Evolutionary conservation across 768 basidiomycete genomes (phyloP).

Genomic region (Naganishia kalamii): DNA sequence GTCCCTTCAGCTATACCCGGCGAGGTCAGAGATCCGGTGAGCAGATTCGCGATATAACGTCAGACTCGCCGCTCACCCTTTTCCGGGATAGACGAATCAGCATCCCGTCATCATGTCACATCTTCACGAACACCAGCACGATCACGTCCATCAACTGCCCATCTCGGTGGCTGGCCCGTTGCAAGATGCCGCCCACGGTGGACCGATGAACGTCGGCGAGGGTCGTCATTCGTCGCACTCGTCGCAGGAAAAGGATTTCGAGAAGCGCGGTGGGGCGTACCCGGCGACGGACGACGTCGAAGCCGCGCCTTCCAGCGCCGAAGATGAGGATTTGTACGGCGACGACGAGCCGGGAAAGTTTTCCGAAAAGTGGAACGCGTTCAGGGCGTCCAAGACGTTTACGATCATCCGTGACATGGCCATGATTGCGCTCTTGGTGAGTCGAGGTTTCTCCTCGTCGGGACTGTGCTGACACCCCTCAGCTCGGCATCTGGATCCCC

Average conservation of each 20-base stretch:
- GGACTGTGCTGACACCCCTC: neutral
- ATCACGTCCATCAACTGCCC: constrained; percentile 14
- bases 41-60: too few relatives aligned
- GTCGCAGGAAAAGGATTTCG: constrained; percentile 14
- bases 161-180: constrained; percentile 11
- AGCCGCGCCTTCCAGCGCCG: constrained; percentile 7
- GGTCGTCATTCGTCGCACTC: neutral
- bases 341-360: constrained; percentile 13
- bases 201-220: neutral
- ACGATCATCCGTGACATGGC: constrained; percentile 11
- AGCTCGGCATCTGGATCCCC: constrained; percentile 26
- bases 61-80: too few relatives aligned
- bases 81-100: too few relatives aligned
- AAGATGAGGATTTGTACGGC: constrained; percentile 7
- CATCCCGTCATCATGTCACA: constrained; percentile 13
- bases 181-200: constrained; percentile 7
- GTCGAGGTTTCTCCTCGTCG: neutral
- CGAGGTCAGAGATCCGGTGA: too few relatives aligned
- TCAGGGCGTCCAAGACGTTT: constrained; percentile 3
- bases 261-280: constrained; percentile 14
- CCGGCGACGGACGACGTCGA: constrained; percentile 13
- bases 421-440: constrained; percentile 17
- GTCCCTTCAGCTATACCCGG: too few relatives aligned
- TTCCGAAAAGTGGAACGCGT: constrained; percentile 11
- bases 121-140: neutral